These are phyloP conservation scores for Falciphora oryzae DNA, from an alignment of 2,329 filamentous ascomycete genomes.

Conservation along the genomic window DNA sequence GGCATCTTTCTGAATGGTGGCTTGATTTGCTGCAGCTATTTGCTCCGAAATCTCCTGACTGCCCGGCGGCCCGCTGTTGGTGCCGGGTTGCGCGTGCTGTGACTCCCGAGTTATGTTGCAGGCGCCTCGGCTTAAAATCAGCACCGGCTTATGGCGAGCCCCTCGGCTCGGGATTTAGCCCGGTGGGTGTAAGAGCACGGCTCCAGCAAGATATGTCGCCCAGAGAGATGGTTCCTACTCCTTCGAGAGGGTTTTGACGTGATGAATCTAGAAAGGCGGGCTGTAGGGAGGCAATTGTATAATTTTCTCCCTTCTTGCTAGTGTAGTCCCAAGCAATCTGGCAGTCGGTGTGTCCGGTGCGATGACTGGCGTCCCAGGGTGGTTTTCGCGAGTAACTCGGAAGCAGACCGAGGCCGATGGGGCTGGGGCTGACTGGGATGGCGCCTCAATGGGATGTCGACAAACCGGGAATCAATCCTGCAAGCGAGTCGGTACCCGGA, in stretches of 20 bases:
- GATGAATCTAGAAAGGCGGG: not conserved
- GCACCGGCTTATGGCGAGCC: not conserved
- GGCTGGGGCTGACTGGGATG: no score
- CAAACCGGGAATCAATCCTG: no score
- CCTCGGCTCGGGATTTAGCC: not conserved
- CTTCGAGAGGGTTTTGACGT: no score
- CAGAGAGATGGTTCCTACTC: not conserved
- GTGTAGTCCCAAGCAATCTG: no score
- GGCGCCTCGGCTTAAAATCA: not conserved
- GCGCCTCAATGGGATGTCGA: no score
- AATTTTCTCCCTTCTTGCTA: not conserved
- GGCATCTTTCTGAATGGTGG: slow-evolving; percentile 35
- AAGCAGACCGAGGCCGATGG: no score
- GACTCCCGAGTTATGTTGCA: slow-evolving; percentile 1
- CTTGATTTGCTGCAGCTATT: not conserved
- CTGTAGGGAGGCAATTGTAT: not conserved
- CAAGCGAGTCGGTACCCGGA: not conserved
- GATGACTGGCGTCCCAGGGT: not conserved
- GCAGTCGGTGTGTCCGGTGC: no score
- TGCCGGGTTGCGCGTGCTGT: not conserved
- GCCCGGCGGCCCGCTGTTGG: no score
- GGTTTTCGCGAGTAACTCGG: not conserved
- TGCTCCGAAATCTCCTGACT: not conserved
- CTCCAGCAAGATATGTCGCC: no score
- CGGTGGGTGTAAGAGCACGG: not conserved